Base-by-base conservation (phyloP, 164 flowering plant genomes). In the Liriodendron chinense region DNA sequence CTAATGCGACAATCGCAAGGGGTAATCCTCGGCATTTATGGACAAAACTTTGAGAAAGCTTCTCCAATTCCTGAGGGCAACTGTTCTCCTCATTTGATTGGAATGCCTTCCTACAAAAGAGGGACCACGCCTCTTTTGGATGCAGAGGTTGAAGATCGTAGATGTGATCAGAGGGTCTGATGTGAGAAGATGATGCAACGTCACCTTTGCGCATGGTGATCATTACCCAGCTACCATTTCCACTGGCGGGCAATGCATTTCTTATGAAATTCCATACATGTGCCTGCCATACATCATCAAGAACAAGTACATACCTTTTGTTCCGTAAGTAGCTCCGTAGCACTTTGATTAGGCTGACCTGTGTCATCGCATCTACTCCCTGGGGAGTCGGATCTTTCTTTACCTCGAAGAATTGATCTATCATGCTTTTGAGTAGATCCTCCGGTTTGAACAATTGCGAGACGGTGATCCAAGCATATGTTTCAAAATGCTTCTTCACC, bases 391-490 rank as follows among this genome's bases (percentile, higher is more conserved):
- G 34, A 28, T 1, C 34, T 28, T 28, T 1, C 34, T 28, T 28
- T 4, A 0, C 34, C 34, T 28, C 1, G 34, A 28, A 24, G 22
- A 63, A 5, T 2, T 48, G 18, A 21, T 70, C 47, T 1, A 48
- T 47, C 59, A 70, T 22, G 2, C 26, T 50, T 47, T 14, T 22
- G 14, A 70, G 16, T 1, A 70, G 82, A 28, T 82, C 84, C 3
- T 56, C 80, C 16, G 79, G 71, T 14, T 81, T 78, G 66, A n/a
- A 63, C 21, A 24, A 63, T 47, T 80, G 82, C 1, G 89, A 82
- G 47, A 88, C 87, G 63, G 84, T 83, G 1, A 88, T 85, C 89
- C 89, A 87, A 57, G 84, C 83, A 78, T 14, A 84, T 83, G 43
- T 83, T 84, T 22, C 28, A 74, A 21, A 74, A 71, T 48, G 81